Evolutionary conservation across 2,329 filamentous ascomycete genomes (phyloP), one percentile per base, ranked within the genome.

Genomic region (Exophiala viscosa): DNA sequence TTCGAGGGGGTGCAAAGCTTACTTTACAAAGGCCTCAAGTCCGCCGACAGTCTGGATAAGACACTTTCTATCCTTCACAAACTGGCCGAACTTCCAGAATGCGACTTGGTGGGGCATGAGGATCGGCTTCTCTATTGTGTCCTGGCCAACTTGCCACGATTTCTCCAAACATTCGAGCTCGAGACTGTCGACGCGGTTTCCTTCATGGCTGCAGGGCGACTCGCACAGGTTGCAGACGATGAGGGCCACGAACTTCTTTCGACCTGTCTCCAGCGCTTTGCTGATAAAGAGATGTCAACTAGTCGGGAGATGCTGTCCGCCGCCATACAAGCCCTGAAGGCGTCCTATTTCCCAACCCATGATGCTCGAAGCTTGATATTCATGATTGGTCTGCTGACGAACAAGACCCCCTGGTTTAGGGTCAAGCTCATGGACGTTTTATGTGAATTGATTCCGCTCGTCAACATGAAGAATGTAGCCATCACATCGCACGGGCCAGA

Each of bases 401-500:
- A 99, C 66, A 86, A 85, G 32, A 80, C 86, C 1, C 80, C 88
- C 2, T 96, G 90, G 88, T 88, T 97, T 69, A 95, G 95, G 67
- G 77, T 91, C 39, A 92, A 93, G 73, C 90, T 88, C 0, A 95
- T 99, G 88, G 86, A 89, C 55, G 84, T 97, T 10, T 80, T 99
- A 0, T 88, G 88, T 64, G 80, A 88, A 15, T 76, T 96, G 54
- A 87, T 99, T 42, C 89, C 90, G 0, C 86, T 92, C 48, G 87
- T 96, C 31, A 91, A 99, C 65, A 95, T 97, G 87, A 85, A 86
- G 50, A 91, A 91, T 63, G 84, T 87, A 0, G 91, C 96, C 60
- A 88, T 99, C 58, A 87, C 90, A 3, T 86, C 84, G 6, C 90
- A 97, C 68, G 92, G 93, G 0, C 91, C 92, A 1, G 95, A 99